phyloP scores from a whole-genome alignment of 441 rosid genomes.

The Gossypium trilobum region DNA sequence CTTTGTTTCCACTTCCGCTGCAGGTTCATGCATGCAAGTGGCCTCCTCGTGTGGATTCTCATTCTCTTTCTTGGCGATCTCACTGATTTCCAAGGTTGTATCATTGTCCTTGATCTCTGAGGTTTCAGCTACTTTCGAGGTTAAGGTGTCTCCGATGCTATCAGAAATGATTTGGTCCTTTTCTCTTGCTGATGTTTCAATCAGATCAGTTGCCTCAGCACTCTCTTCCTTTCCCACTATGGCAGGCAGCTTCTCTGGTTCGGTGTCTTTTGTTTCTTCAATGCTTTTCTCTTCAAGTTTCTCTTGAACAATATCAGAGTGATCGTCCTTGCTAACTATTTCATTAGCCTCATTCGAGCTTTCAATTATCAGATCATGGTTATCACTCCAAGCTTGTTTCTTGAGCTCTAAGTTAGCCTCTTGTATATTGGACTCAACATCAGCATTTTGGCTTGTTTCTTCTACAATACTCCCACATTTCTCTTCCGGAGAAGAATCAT shows the following conservation, averaged over 20 bases:
- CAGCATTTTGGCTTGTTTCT: slow-evolving; percentile 18
- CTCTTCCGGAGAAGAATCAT: slow-evolving; percentile 17
- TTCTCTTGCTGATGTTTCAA: slow-evolving; percentile 18
- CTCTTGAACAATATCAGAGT: slow-evolving; percentile 6
- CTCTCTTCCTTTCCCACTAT: slow-evolving; percentile 9
- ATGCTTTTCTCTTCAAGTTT: slow-evolving; percentile 11
- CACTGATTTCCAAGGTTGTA: slow-evolving; percentile 14
- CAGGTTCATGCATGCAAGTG: slow-evolving; percentile 14
- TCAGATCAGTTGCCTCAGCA: slow-evolving; percentile 13
- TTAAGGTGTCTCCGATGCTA: background rate
- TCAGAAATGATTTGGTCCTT: slow-evolving; percentile 5
- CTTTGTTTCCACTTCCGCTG: slow-evolving; percentile 10
- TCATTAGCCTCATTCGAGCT: slow-evolving; percentile 20
- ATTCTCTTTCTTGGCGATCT: slow-evolving; percentile 14
- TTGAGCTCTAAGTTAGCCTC: slow-evolving; percentile 22
- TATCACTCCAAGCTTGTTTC: slow-evolving; percentile 22
- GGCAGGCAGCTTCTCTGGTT: slow-evolving; percentile 12
- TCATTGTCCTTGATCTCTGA: slow-evolving; percentile 19
- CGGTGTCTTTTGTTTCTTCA: slow-evolving; percentile 3
- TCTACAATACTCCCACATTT: slow-evolving; percentile 16
- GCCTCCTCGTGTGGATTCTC: slow-evolving; percentile 17
- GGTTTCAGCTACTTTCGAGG: slow-evolving; percentile 13
- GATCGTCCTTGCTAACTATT: background rate
- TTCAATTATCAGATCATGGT: slow-evolving; percentile 13
- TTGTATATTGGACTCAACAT: slow-evolving; percentile 19